phyloP scores from a whole-genome alignment of 345 rosid genomes.

The Salix suchowensis region DNA sequence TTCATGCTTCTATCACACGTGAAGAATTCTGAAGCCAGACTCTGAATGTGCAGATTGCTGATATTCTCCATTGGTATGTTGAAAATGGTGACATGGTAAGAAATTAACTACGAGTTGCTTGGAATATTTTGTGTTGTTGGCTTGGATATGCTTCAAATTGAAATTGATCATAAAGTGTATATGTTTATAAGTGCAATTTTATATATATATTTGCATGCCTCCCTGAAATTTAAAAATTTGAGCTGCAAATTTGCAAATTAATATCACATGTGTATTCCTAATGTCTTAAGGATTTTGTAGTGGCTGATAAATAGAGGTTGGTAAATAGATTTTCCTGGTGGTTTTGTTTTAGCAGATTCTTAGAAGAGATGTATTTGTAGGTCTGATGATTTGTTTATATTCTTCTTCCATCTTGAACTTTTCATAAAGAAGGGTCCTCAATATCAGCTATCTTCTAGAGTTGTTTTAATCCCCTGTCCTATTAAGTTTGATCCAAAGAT shows the following conservation, averaged over 20 bases:
- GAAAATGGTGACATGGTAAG: constrained; percentile 83
- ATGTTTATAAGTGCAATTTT: neutral
- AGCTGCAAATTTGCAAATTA: neutral
- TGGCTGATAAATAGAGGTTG: neutral
- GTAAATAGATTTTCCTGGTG: no score
- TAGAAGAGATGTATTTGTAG: no score
- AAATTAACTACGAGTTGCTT: constrained; percentile 6
- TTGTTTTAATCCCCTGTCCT: no score
- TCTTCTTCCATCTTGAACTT: no score
- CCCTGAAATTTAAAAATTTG: neutral
- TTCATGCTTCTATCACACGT: neutral
- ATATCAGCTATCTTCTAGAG: no score
- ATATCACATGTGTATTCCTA: neutral
- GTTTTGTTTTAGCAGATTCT: no score
- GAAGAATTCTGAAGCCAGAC: neutral
- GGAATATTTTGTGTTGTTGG: neutral
- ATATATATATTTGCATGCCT: neutral
- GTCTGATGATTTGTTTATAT: no score
- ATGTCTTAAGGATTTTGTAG: neutral
- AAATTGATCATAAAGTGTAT: neutral
- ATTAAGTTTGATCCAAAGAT: no score
- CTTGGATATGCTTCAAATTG: neutral
- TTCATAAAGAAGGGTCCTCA: no score
- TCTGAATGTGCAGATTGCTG: constrained; percentile 64
- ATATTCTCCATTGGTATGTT: constrained; percentile 77